Evolutionary conservation across 495 filamentous ascomycete genomes (phyloP).

Genomic region (Trichocladium antarcticum): DNA sequence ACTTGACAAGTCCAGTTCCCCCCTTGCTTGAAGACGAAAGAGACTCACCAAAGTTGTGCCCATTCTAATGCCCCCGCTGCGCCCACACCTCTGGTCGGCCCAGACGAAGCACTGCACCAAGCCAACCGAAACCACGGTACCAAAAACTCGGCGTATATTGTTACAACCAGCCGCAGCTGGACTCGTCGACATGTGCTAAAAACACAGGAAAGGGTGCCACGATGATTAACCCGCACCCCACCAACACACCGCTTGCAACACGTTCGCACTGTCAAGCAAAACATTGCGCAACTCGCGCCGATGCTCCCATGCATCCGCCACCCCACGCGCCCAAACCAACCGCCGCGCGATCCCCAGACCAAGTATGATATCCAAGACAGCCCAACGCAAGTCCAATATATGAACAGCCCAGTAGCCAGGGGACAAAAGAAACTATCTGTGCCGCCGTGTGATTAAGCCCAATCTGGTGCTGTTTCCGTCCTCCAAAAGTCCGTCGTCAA

Average conservation of each 20-base stretch:
- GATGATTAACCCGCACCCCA: not conserved
- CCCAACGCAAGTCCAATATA: not conserved
- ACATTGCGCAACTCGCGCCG: not conserved
- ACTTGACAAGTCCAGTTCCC: too few species aligned
- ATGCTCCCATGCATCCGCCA: slow-evolving; percentile 2
- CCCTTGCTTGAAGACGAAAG: too few species aligned
- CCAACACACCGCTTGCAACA: too few species aligned
- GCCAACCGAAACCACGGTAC: not conserved
- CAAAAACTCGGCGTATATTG: not conserved
- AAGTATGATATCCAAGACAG: not conserved
- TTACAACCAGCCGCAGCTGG: not conserved
- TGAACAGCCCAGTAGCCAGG: not conserved
- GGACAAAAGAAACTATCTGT: not conserved
- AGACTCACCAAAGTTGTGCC: too few species aligned
- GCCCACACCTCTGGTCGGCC: too few species aligned
- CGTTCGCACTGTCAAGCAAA: too few species aligned
- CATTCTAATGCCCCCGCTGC: too few species aligned
- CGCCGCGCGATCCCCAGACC: not conserved
- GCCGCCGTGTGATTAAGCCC: not conserved
- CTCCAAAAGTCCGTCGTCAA: slow-evolving; percentile 1
- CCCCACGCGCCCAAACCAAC: slow-evolving; percentile 3
- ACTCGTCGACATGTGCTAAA: not conserved
- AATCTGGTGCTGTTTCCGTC: slow-evolving; percentile 2
- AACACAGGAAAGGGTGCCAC: not conserved
- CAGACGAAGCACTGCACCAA: too few species aligned